Evolutionary conservation across 306 rosid species (phyloP).

Genomic region (Cucurbita moschata): DNA sequence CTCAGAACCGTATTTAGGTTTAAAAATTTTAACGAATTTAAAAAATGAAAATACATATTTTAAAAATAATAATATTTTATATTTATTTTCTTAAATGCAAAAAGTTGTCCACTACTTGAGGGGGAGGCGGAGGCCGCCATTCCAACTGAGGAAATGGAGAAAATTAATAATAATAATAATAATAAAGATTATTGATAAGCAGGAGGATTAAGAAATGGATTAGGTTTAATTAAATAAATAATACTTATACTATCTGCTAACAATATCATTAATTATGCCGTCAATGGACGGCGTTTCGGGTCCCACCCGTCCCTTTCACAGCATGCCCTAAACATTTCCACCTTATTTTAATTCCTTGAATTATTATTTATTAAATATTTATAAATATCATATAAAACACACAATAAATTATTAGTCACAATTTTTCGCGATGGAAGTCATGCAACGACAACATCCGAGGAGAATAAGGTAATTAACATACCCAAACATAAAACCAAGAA

Average conservation of each 20-base stretch:
- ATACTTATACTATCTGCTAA: neutral
- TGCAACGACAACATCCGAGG: too few species aligned
- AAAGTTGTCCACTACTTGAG: neutral
- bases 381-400: neutral
- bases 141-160: neutral
- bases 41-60: too few species aligned
- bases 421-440: too few species aligned
- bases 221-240: neutral
- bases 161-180: neutral
- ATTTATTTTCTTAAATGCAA: too few species aligned
- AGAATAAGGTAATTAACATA: too few species aligned
- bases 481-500: too few species aligned
- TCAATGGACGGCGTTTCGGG: constrained; percentile 6
- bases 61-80: too few species aligned
- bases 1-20: too few species aligned
- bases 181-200: neutral
- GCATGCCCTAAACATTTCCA: neutral
- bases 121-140: neutral
- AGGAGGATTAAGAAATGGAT: neutral
- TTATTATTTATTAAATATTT: neutral
- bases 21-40: too few species aligned
- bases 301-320: neutral
- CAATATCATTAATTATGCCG: neutral
- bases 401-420: too few species aligned
- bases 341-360: neutral